These are phyloP conservation scores for Peronospora belbahrii DNA, from an alignment of 352 stramenopile species.

Conservation along the genomic window DNA sequence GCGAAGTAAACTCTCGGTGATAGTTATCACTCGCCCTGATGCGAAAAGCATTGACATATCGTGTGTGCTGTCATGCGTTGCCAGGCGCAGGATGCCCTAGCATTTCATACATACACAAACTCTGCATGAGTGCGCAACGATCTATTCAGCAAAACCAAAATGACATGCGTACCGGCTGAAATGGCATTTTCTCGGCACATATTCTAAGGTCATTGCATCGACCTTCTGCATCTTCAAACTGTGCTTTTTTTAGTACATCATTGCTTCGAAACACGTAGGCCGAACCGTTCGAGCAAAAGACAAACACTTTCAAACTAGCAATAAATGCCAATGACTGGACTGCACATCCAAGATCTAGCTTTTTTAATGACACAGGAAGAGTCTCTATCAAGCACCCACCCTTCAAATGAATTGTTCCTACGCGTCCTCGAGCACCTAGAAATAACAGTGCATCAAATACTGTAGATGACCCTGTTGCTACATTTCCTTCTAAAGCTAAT, in stretches of 20 bases:
- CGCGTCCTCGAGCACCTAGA: conserved; percentile 12
- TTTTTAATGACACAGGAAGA: conserved; percentile 8
- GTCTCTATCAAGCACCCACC: not conserved
- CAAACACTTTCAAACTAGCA: conserved; percentile 16
- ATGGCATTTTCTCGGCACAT: conserved; percentile 21
- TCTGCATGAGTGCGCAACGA: not conserved
- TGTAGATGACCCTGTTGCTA: not conserved
- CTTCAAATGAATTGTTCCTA: conserved; percentile 7
- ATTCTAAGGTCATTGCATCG: not conserved
- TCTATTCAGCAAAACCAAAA: not conserved
- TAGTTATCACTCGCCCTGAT: conserved; percentile 28
- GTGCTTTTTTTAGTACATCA: conserved; percentile 6
- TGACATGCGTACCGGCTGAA: conserved; percentile 22
- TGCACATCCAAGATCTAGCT: conserved; percentile 10
- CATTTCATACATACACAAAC: not conserved
- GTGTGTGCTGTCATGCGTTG: conserved; percentile 7
- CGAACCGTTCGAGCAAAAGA: conserved; percentile 28
- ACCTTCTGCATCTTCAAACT: not conserved
- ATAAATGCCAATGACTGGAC: conserved; percentile 29
- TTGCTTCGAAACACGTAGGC: conserved; percentile 17
- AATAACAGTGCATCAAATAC: conserved; percentile 20
- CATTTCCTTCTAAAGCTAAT: not conserved
- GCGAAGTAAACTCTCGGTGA: conserved; percentile 12
- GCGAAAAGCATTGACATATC: conserved; percentile 29
- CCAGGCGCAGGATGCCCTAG: conserved; percentile 30